A percentile compares a stretch with the other conserved stretches of the same genome.
phyloP scores from a whole-genome alignment of 2,329 filamentous ascomycete species.

The Lasiodiplodia hormozganensis region DNA sequence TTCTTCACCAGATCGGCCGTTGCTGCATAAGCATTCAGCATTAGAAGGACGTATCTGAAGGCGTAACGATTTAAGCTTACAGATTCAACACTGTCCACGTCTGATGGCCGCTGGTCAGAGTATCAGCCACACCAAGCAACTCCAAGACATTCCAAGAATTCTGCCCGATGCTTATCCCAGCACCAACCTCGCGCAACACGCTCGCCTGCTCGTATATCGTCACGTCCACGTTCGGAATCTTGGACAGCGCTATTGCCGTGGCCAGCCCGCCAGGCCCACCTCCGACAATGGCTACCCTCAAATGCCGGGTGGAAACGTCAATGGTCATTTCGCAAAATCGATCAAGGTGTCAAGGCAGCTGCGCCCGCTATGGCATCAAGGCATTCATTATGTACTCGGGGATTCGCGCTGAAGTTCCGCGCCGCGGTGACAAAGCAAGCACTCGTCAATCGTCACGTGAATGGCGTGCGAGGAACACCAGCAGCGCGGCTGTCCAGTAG shows the following conservation, averaged over 20 bases:
- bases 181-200: constrained; percentile 40
- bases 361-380: no score
- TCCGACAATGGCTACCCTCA: constrained; percentile 40
- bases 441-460: constrained; percentile 32
- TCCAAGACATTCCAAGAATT: constrained; percentile 56
- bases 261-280: constrained; percentile 35
- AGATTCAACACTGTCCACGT: constrained; percentile 42
- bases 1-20: constrained; percentile 42
- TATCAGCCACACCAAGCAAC: constrained; percentile 52
- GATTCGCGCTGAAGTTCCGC: constrained; percentile 14
- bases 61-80: constrained; percentile 32
- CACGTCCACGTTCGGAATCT: constrained; percentile 42
- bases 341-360: neutral
- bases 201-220: constrained; percentile 46
- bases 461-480: constrained; percentile 31
- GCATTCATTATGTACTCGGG: neutral
- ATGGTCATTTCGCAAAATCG: constrained; percentile 30
- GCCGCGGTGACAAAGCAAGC: constrained; percentile 32
- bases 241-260: constrained; percentile 32
- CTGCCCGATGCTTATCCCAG: constrained; percentile 30
- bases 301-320: constrained; percentile 2
- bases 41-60: neutral
- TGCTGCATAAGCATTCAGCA: constrained; percentile 34
- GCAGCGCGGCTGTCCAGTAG: neutral
- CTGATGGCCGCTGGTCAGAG: constrained; percentile 40